phyloP scores from a whole-genome alignment of 306 rosid genomes.

The Adenanthera pavonina region DNA sequence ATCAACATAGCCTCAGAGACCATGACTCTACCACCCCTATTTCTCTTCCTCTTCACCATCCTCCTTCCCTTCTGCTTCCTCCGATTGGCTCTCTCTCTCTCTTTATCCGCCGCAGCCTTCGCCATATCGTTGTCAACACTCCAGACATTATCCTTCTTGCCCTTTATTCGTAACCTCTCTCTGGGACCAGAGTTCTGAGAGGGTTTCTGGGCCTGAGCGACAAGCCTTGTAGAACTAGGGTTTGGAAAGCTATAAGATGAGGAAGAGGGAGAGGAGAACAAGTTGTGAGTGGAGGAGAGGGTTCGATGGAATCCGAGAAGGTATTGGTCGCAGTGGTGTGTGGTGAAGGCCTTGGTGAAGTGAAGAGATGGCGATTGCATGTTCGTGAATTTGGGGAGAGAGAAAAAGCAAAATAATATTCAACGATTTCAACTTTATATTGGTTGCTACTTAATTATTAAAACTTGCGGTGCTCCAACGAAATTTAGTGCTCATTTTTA shows the following conservation, averaged over 20 bases:
- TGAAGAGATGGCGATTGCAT: conserved; percentile 61
- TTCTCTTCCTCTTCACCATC: conserved; percentile 51
- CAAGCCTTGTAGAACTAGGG: conserved; percentile 45
- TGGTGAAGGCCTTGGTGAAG: conserved; percentile 36
- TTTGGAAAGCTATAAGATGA: conserved; percentile 41
- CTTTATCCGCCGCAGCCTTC: conserved; percentile 46
- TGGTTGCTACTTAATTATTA: too few species aligned
- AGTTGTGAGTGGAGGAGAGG: conserved; percentile 48
- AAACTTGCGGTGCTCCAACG: too few species aligned
- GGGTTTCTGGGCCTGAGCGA: conserved; percentile 50
- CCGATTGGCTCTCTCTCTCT: conserved; percentile 31
- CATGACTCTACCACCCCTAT: conserved; percentile 53
- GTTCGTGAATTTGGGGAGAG: not conserved
- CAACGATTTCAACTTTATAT: too few species aligned
- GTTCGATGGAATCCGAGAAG: conserved; percentile 45
- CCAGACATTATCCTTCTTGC: conserved; percentile 87
- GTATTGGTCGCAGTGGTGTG: conserved; percentile 29
- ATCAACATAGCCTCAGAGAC: conserved; percentile 82
- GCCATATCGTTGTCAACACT: conserved; percentile 79
- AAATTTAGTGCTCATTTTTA: too few species aligned
- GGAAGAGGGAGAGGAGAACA: conserved; percentile 37
- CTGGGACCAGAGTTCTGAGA: conserved; percentile 36
- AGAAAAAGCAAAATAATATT: too few species aligned
- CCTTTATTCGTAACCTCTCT: conserved; percentile 46
- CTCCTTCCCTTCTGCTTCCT: conserved; percentile 55